phyloP scores from a whole-genome alignment of 805 yeast species.

The Candida argentea region DNA sequence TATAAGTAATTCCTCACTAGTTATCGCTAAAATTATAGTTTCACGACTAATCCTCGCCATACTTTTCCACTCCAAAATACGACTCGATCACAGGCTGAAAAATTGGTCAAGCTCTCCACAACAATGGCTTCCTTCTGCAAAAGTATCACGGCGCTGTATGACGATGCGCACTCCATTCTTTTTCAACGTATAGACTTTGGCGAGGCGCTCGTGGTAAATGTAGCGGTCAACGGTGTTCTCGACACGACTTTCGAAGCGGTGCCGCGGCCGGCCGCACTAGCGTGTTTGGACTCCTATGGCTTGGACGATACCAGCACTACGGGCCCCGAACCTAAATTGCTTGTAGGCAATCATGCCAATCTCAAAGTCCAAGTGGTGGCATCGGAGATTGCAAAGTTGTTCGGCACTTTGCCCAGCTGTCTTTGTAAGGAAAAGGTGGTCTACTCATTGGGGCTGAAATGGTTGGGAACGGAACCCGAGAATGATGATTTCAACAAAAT shows the following conservation, averaged over 20 bases:
- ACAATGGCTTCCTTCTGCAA: no score
- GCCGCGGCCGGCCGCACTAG: slow-evolving; percentile 12
- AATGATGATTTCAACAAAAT: slow-evolving; percentile 35
- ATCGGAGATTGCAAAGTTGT: slow-evolving; percentile 37
- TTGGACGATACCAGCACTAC: slow-evolving; percentile 8
- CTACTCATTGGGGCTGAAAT: slow-evolving; percentile 35
- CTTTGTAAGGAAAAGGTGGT: slow-evolving; percentile 33
- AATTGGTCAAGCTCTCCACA: no score
- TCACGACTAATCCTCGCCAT: no score
- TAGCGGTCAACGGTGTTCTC: slow-evolving; percentile 35
- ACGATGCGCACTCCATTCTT: slow-evolving; percentile 4
- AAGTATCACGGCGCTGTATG: slow-evolving; percentile 2
- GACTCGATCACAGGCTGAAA: no score
- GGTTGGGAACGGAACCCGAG: slow-evolving; percentile 28
- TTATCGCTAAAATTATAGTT: no score
- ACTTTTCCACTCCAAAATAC: no score
- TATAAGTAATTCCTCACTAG: no score
- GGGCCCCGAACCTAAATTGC: slow-evolving; percentile 35
- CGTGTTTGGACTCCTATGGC: slow-evolving; percentile 6
- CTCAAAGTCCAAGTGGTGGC: slow-evolving; percentile 39
- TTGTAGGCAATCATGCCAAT: slow-evolving; percentile 39
- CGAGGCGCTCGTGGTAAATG: slow-evolving; percentile 28
- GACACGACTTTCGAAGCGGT: slow-evolving; percentile 36
- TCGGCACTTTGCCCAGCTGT: slow-evolving; percentile 15
- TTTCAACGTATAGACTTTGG: slow-evolving; percentile 22